These are phyloP conservation scores for Cucurbita argyrosperma DNA, from an alignment of 306 rosid species.

Conservation along the genomic window DNA sequence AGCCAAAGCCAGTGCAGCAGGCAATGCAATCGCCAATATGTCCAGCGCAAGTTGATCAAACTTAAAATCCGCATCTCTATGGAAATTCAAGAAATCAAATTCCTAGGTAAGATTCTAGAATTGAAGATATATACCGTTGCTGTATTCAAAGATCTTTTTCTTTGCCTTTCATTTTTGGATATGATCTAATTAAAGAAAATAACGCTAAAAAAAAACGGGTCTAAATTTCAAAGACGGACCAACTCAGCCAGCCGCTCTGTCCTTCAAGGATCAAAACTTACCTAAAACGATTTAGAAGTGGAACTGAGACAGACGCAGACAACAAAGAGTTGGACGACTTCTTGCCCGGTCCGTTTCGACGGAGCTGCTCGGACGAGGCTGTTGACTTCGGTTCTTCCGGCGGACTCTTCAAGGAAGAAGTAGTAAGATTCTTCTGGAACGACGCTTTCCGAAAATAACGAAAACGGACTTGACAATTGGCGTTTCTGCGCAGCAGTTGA, in stretches of 20 bases:
- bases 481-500: slow-evolving; percentile 15
- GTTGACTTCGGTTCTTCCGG: slow-evolving; percentile 12
- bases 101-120: not conserved
- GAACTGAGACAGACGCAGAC: not conserved
- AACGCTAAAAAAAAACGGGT: too few species aligned
- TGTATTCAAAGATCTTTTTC: not conserved
- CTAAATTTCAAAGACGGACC: not conserved
- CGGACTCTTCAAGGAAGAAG: slow-evolving; percentile 16
- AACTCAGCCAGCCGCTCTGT: not conserved
- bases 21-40: slow-evolving; percentile 70
- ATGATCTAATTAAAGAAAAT: too few species aligned
- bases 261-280: not conserved
- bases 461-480: slow-evolving; percentile 4
- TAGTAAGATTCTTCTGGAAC: slow-evolving; percentile 3
- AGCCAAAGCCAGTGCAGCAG: slow-evolving; percentile 83
- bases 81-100: not conserved
- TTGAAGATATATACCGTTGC: not conserved
- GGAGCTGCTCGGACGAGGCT: not conserved
- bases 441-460: slow-evolving; percentile 14
- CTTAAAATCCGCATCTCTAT: slow-evolving; percentile 21
- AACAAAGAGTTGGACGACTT: slow-evolving; percentile 6
- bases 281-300: slow-evolving; percentile 20
- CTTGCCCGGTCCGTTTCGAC: not conserved
- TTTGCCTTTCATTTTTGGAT: too few species aligned
- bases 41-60: slow-evolving; percentile 58